Conservation (phyloP, 768 basidiomycete genomes). For the Paxillus rubicundulus region DNA sequence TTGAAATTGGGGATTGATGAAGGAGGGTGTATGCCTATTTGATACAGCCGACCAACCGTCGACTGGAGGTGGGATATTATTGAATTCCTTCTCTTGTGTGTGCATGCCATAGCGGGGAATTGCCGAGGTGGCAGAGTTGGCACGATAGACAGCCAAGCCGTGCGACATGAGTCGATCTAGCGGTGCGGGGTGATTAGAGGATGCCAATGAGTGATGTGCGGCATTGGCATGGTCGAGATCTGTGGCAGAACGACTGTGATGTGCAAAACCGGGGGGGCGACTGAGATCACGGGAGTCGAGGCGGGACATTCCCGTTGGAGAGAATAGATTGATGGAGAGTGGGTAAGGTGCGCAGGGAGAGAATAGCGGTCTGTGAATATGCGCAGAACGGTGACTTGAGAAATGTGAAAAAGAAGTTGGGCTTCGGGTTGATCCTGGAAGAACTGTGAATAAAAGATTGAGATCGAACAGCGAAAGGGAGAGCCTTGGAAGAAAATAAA, state of each 20-base stretch:
- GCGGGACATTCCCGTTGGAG: constrained; percentile 39
- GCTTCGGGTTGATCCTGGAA: constrained; percentile 16
- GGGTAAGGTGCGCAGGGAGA: constrained; percentile 1
- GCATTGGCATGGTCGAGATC: constrained; percentile 29
- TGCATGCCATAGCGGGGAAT: constrained; percentile 35
- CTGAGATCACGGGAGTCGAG: constrained; percentile 43
- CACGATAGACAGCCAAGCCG: constrained; percentile 12
- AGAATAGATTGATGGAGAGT: constrained; percentile 4
- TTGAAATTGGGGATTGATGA: constrained; percentile 22
- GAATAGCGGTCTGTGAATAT: neutral
- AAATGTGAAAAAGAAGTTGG: constrained; percentile 8
- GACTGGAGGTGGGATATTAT: constrained; percentile 14
- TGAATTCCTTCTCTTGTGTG: constrained; percentile 38
- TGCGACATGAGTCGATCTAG: constrained; percentile 24
- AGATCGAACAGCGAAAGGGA: constrained; percentile 27
- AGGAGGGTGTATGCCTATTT: constrained; percentile 34
- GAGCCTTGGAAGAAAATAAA: constrained; percentile 23
- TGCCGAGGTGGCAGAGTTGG: constrained; percentile 27
- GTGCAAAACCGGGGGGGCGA: constrained; percentile 30
- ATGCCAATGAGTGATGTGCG: constrained; percentile 16
- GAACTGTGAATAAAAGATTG: constrained; percentile 27
- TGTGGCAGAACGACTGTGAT: constrained; percentile 24
- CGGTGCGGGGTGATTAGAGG: constrained; percentile 6
- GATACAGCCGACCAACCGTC: constrained; percentile 33
- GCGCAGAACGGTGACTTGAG: neutral